Percentiles rank a stretch among this genome's conserved stretches.
Conservation (phyloP, 202 grass and related monocot species). For the Schoenoplectus tabernaemontani region DNA sequence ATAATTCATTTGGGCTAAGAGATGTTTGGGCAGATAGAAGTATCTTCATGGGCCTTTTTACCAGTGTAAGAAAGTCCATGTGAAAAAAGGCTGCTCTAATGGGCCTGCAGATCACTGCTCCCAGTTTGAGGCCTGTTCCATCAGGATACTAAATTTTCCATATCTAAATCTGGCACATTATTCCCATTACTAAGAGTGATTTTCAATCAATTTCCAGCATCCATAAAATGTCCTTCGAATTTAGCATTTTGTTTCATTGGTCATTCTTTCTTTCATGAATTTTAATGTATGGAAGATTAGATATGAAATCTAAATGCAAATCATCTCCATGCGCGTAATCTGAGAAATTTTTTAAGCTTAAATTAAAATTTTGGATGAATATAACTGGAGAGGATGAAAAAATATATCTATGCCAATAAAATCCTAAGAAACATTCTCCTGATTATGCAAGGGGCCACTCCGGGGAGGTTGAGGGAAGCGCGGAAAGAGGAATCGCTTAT, state of each 20-base stretch:
- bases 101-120: not conserved
- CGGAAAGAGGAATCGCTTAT: too few species aligned
- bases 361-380: not conserved
- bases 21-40: not conserved
- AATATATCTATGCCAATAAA: not conserved
- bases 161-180: too few species aligned
- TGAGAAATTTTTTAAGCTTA: too few species aligned
- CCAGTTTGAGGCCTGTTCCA: not conserved
- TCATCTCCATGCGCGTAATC: too few species aligned
- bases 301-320: too few species aligned
- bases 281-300: too few species aligned
- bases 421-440: not conserved
- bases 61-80: not conserved
- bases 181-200: too few species aligned
- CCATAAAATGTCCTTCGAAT: not conserved
- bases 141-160: not conserved
- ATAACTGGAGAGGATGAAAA: not conserved
- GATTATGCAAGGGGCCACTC: too few species aligned
- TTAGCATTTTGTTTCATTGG: not conserved
- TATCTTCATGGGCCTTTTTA: not conserved
- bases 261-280: not conserved
- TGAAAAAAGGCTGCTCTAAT: not conserved
- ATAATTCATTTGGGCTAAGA: conserved; percentile 6
- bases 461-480: too few species aligned
- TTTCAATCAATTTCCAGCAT: not conserved